A percentile compares a stretch with the other conserved stretches of the same genome.
Evolutionary conservation across 345 rosid species (phyloP).

Genomic region (Fremontodendron californicum): DNA sequence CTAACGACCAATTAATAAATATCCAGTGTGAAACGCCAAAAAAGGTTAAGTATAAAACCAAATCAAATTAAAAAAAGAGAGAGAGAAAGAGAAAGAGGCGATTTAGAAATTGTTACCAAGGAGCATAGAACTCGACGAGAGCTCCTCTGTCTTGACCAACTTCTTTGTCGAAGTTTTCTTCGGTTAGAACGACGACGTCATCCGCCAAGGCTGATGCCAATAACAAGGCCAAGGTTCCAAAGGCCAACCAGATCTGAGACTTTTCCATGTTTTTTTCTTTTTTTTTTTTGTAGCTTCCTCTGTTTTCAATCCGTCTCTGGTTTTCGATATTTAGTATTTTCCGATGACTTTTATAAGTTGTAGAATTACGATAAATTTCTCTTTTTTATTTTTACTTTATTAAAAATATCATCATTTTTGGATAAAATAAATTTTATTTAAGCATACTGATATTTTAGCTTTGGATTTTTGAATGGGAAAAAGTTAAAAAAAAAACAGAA

Average conservation of each 20-base stretch:
- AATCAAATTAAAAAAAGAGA: not conserved
- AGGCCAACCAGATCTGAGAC: conserved; percentile 69
- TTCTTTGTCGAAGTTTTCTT: conserved; percentile 90
- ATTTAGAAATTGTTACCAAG: conserved; percentile 48
- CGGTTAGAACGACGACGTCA: conserved; percentile 80
- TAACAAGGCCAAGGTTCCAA: conserved; percentile 44
- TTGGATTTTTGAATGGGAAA: too few species aligned
- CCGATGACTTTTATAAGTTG: not conserved
- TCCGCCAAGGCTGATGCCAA: conserved; percentile 61
- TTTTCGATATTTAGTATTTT: not conserved
- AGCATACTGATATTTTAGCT: too few species aligned
- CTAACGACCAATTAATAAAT: conserved; percentile 3
- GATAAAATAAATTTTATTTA: too few species aligned
- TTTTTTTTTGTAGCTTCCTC: not conserved
- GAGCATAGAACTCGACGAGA: conserved; percentile 97
- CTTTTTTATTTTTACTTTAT: not conserved
- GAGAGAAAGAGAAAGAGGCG: not conserved
- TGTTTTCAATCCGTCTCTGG: not conserved
- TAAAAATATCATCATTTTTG: too few species aligned
- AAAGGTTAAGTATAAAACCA: not conserved
- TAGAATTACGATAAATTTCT: not conserved
- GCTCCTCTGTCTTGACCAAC: conserved; percentile 88
- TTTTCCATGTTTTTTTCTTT: conserved; percentile 34
- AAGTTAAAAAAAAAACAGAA: too few species aligned
- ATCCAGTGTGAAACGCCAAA: conserved; percentile 1